A percentile compares a stretch with the other conserved stretches of the same genome.
Evolutionary conservation across 2,329 filamentous ascomycete species (phyloP).

Genomic region (Coniochaeta pulveracea): DNA sequence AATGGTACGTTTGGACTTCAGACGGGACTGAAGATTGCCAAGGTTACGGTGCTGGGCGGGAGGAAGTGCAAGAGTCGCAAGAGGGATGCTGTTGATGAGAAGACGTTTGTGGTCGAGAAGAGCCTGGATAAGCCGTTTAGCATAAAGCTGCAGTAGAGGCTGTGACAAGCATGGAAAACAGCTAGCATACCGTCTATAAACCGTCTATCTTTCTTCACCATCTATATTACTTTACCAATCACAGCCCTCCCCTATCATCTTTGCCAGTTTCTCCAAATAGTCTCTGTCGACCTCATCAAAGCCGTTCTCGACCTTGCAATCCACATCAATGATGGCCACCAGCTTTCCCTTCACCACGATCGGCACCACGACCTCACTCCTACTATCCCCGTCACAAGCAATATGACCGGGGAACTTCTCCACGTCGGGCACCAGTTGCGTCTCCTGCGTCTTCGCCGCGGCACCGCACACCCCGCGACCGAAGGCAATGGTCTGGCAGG

Average conservation of each 20-base stretch:
- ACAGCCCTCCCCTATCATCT: constrained; percentile 45
- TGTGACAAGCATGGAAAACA: too few relatives aligned
- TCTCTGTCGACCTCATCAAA: constrained; percentile 58
- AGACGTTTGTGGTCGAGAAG: constrained; percentile 13
- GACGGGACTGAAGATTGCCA: constrained; percentile 29
- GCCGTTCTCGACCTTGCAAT: constrained; percentile 56
- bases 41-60: constrained; percentile 36
- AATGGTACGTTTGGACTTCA: constrained; percentile 43
- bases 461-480: constrained; percentile 66
- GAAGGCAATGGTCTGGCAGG: constrained; percentile 68
- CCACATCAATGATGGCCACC: constrained; percentile 64
- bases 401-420: constrained; percentile 70
- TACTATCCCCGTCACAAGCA: constrained; percentile 65
- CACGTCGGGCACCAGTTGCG: constrained; percentile 60
- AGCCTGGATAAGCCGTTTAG: constrained; percentile 14
- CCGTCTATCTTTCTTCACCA: too few relatives aligned
- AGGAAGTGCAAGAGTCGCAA: constrained; percentile 5
- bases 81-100: constrained; percentile 7
- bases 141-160: constrained; percentile 15
- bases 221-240: too few relatives aligned
- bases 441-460: constrained; percentile 47
- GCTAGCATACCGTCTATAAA: too few relatives aligned
- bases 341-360: constrained; percentile 21
- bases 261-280: constrained; percentile 56
- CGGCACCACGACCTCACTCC: constrained; percentile 73